Evolutionary conservation across 2,329 filamentous ascomycete genomes (phyloP).

Genomic region (Fusarium compactum): DNA sequence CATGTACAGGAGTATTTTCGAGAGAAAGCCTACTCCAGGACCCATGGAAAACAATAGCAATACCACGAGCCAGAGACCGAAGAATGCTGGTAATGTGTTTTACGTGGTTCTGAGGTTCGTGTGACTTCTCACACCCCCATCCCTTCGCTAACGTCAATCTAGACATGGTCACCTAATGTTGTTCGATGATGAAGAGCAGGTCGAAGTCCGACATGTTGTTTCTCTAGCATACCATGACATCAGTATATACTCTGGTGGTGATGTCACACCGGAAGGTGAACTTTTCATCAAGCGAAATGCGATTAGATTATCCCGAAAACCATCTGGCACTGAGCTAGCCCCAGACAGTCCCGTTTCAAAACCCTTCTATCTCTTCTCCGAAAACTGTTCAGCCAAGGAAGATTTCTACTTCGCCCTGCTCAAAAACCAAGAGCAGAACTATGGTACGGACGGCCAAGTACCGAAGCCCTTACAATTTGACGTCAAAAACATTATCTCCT

Average conservation of each 20-base stretch:
- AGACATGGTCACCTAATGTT: constrained; percentile 97
- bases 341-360: constrained; percentile 73
- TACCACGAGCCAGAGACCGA: constrained; percentile 65
- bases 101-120: constrained; percentile 83
- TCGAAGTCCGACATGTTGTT: constrained; percentile 96
- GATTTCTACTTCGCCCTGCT: constrained; percentile 97
- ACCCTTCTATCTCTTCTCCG: constrained; percentile 93
- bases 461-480: constrained; percentile 83
- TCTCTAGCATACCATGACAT: constrained; percentile 90
- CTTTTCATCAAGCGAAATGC: constrained; percentile 96
- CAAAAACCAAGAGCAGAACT: constrained; percentile 80
- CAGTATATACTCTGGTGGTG: constrained; percentile 84
- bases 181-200: constrained; percentile 93
- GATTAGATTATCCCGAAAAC: constrained; percentile 79
- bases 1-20: constrained; percentile 97
- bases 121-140: not conserved
- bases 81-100: constrained; percentile 86
- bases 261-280: constrained; percentile 86
- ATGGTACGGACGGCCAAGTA: constrained; percentile 64
- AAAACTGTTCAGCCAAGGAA: constrained; percentile 96
- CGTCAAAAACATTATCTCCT: constrained; percentile 84
- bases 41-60: constrained; percentile 63
- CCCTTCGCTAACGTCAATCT: constrained; percentile 23
- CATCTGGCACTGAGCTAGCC: constrained; percentile 64
- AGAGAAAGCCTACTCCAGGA: constrained; percentile 71